A percentile compares a stretch with the other conserved stretches of the same genome.
These are phyloP conservation scores for Penicillium robsamsonii DNA, from an alignment of 495 filamentous ascomycete genomes.

Conservation along the genomic window DNA sequence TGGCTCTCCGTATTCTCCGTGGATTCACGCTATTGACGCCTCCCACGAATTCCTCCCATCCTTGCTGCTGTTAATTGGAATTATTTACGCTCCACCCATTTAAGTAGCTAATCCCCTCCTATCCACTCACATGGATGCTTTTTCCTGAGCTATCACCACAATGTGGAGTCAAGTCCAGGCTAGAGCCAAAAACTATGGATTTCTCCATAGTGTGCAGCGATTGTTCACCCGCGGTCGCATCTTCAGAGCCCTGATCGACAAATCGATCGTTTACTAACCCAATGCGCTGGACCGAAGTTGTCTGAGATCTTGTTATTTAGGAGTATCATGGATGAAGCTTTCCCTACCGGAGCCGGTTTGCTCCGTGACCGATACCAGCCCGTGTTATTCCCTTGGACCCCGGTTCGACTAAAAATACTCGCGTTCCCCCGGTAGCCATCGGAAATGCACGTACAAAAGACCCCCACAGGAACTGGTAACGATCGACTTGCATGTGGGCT, in stretches of 20 bases:
- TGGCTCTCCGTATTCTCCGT: neutral
- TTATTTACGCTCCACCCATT: neutral
- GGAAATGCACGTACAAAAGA: neutral
- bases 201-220: too few species aligned
- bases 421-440: neutral
- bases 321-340: neutral
- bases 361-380: conserved; percentile 20
- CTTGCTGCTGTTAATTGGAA: neutral
- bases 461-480: conserved; percentile 9
- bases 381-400: neutral
- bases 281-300: neutral
- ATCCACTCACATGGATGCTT: neutral
- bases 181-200: conserved; percentile 12
- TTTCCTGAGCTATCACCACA: neutral
- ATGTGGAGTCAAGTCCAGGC: neutral
- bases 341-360: conserved; percentile 1
- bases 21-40: conserved; percentile 1
- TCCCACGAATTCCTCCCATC: neutral
- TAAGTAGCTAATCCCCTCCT: neutral
- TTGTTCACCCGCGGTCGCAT: neutral
- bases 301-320: conserved; percentile 14
- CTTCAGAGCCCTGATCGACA: conserved; percentile 13
- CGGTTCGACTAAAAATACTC: neutral
- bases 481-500: conserved; percentile 1
- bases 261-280: conserved; percentile 21